A percentile compares a stretch with the other conserved stretches of the same genome.
Conservation (phyloP, 2,329 filamentous ascomycete species). For the Clonostachys rosea region DNA sequence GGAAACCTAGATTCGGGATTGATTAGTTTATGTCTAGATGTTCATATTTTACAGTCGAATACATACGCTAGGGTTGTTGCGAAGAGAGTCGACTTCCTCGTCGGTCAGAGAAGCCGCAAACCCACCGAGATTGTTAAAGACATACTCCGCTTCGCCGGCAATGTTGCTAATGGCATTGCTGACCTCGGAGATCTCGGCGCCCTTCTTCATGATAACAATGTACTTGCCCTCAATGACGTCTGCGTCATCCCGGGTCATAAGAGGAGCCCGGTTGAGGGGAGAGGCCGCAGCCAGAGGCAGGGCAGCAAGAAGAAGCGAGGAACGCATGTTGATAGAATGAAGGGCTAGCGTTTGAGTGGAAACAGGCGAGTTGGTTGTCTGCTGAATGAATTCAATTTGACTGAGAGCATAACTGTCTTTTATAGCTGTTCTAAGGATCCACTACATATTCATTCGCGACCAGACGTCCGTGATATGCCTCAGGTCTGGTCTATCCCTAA, state of each 20-base stretch:
- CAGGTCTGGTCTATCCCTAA: too few relatives aligned
- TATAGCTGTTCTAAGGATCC: too few relatives aligned
- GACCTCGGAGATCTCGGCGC: slow-evolving; percentile 20
- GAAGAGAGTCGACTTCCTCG: slow-evolving; percentile 8
- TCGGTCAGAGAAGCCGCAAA: slow-evolving; percentile 10
- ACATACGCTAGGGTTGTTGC: slow-evolving; percentile 7
- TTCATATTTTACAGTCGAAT: not conserved
- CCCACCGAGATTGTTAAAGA: slow-evolving; percentile 19
- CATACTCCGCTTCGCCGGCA: slow-evolving; percentile 17
- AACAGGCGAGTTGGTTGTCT: too few relatives aligned
- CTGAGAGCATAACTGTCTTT: too few relatives aligned
- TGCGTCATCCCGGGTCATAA: slow-evolving; percentile 4
- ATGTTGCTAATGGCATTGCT: slow-evolving; percentile 22
- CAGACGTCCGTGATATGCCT: too few relatives aligned
- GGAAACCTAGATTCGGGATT: slow-evolving; percentile 10
- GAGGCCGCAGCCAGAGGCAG: slow-evolving; percentile 21
- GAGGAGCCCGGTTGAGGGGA: slow-evolving; percentile 4
- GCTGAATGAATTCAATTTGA: too few relatives aligned
- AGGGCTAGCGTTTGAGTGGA: too few relatives aligned
- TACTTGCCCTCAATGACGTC: slow-evolving; percentile 4
- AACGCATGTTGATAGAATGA: slow-evolving; percentile 17
- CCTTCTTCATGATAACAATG: slow-evolving; percentile 11
- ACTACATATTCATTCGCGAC: too few relatives aligned
- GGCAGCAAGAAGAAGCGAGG: slow-evolving; percentile 21
- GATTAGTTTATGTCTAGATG: too few relatives aligned